Evolutionary conservation across 179 eudicot genomes (phyloP).

Genomic region (Silene vulgaris): DNA sequence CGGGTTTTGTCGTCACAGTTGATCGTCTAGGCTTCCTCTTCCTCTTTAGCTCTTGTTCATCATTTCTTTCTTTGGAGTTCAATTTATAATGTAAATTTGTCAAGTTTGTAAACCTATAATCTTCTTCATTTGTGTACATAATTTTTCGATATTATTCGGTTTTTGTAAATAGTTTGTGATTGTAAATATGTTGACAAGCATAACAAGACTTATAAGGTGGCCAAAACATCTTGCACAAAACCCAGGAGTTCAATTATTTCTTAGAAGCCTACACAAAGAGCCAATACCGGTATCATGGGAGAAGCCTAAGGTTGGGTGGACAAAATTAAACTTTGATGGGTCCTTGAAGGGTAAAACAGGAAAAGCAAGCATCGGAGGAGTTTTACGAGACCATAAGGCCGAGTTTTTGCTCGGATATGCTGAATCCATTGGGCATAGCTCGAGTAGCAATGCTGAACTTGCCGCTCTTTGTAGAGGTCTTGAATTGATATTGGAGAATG

Average conservation of each 20-base stretch:
- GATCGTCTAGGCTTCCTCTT: background rate
- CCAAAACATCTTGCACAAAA: constrained; percentile 15
- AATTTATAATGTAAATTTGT: no score
- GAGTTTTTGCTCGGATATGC: constrained; percentile 72
- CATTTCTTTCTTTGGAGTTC: no score
- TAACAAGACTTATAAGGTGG: constrained; percentile 21
- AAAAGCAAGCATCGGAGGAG: constrained; percentile 78
- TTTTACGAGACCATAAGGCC: constrained; percentile 63
- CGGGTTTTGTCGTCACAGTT: background rate
- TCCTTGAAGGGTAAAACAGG: constrained; percentile 59
- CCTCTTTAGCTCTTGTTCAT: no score
- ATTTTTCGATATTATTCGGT: background rate
- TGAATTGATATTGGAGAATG: constrained; percentile 59
- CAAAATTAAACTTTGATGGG: constrained; percentile 78
- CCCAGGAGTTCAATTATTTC: constrained; percentile 26
- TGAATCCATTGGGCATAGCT: constrained; percentile 47
- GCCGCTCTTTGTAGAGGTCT: constrained; percentile 71
- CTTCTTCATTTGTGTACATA: background rate
- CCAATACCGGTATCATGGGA: constrained; percentile 60
- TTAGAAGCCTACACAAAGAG: constrained; percentile 45
- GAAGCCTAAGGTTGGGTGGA: constrained; percentile 76
- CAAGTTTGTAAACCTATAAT: no score
- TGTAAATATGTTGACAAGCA: constrained; percentile 23
- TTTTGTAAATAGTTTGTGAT: background rate
- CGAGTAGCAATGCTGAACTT: constrained; percentile 63